Base-by-base conservation (phyloP, 805 yeast genomes). In the Candida suzukii region DNA sequence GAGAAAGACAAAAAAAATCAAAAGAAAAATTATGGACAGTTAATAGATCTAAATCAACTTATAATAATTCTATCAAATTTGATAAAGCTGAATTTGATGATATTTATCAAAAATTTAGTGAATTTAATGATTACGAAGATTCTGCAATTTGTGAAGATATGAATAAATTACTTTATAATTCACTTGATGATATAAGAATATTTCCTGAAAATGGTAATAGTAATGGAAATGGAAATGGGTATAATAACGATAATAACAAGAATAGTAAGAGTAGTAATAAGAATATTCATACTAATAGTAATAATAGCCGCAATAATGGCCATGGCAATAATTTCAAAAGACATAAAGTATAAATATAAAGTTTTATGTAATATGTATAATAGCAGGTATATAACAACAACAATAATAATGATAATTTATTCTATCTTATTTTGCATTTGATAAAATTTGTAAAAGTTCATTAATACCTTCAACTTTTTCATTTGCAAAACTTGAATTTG, bases 1-100 rank as follows among this genome's bases (percentile, higher is more conserved):
- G 99, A 50, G 99, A 91, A 57, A 68, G 95, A 35, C 88, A 87
- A 54, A 91, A 91, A 57, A 73, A 85, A 48, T 74, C 83, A 13
- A 88, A 90, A 51, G 97, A 91, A 53, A 76, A 73, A 11, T 67
- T 79, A 19, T 88, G 96, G 95, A 72, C 80, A 10, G 78, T 83
- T 1, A 70, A 68, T 26, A 61, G 85, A 44, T 67, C 71, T 1
- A 58, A 59, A 24, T 24, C 26, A 11, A 13, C 7, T 11, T 8
- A 11, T 24, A 24, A 24, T 24, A 24, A 24, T 24, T 8, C 7
- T 24, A 26, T 26, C 5, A 26, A 12, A 8, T 26, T 26, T 13
- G 68, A 60, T 2, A 39, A 46, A 31, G 26, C 5, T 16, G 74
- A 69, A 61, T 45, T 68, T 62, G 46, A 50, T 16, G 38, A 46